These are phyloP conservation scores for Castanopsis chinensis DNA, from an alignment of 306 rosid genomes.

Conservation along the genomic window DNA sequence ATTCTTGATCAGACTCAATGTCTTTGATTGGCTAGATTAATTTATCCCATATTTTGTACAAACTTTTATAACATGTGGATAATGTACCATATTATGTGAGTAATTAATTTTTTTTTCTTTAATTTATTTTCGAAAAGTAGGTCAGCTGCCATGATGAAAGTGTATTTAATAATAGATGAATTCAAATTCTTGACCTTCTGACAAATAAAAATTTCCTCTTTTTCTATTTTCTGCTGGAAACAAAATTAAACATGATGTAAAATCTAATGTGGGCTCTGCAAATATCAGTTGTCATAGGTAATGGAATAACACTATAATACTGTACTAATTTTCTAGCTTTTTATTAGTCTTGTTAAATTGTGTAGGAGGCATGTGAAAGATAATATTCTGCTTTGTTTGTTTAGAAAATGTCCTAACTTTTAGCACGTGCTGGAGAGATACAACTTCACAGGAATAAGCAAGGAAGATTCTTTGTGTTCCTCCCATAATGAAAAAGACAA, in stretches of 20 bases:
- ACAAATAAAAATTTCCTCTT: neutral
- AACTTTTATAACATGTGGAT: neutral
- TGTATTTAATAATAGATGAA: no score
- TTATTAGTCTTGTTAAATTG: no score
- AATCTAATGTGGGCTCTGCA: no score
- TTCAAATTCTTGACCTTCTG: neutral
- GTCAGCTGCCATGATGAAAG: neutral
- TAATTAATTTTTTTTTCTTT: neutral
- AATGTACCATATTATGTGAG: neutral
- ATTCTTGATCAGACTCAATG: neutral
- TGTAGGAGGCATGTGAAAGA: constrained; percentile 5
- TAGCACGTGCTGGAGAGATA: constrained; percentile 9
- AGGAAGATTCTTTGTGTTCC: constrained; percentile 31
- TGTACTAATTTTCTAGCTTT: no score
- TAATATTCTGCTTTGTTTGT: neutral
- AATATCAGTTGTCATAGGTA: no score
- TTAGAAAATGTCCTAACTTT: constrained; percentile 1
- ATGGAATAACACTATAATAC: no score
- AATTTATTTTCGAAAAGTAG: neutral
- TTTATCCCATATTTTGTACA: neutral
- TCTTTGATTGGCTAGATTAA: neutral
- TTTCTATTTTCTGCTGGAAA: neutral
- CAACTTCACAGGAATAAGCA: constrained; percentile 18
- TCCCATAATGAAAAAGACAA: constrained; percentile 28
- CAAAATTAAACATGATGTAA: neutral